Evolutionary conservation across 768 basidiomycete genomes (phyloP).

Genomic region (Agrocybe praecox): DNA sequence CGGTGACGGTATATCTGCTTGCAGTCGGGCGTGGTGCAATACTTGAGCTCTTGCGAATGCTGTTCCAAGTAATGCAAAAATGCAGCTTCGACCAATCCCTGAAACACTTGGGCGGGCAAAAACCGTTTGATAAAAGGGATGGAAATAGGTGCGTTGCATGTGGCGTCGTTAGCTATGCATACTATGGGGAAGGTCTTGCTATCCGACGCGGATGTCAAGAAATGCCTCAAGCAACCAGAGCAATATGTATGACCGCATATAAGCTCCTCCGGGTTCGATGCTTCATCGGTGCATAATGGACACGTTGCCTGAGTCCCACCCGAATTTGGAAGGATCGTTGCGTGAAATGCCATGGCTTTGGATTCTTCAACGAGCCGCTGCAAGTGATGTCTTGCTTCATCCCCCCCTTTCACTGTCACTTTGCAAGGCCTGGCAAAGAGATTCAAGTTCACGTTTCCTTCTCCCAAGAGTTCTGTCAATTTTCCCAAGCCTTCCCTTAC

Average conservation of each 20-base stretch:
- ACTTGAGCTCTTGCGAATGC: slow-evolving; percentile 57
- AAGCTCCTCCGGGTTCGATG: slow-evolving; percentile 41
- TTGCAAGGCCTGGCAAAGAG: slow-evolving; percentile 34
- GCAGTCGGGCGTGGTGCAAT: slow-evolving; percentile 77
- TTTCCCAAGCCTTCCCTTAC: slow-evolving; percentile 48
- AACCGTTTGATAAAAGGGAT: slow-evolving; percentile 53
- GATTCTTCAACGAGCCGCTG: slow-evolving; percentile 46
- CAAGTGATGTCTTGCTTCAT: slow-evolving; percentile 52
- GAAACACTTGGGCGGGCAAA: slow-evolving; percentile 51
- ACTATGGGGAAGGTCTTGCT: slow-evolving; percentile 56
- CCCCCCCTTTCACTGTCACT: slow-evolving; percentile 57
- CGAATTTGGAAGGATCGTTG: slow-evolving; percentile 1
- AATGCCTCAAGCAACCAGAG: slow-evolving; percentile 48
- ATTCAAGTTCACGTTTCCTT: slow-evolving; percentile 52
- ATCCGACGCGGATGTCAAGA: slow-evolving; percentile 43
- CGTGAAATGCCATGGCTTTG: slow-evolving; percentile 6
- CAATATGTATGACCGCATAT: slow-evolving; percentile 56
- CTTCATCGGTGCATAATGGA: slow-evolving; percentile 55
- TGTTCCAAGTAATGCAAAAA: slow-evolving; percentile 57
- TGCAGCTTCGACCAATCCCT: slow-evolving; percentile 53
- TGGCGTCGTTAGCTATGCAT: slow-evolving; percentile 63
- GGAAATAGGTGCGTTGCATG: slow-evolving; percentile 56
- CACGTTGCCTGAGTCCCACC: slow-evolving; percentile 31
- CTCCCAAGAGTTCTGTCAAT: slow-evolving; percentile 55
- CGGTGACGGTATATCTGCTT: slow-evolving; percentile 58